These are phyloP conservation scores for Penicillium fimorum DNA, from an alignment of 495 filamentous ascomycete species.

Conservation along the genomic window DNA sequence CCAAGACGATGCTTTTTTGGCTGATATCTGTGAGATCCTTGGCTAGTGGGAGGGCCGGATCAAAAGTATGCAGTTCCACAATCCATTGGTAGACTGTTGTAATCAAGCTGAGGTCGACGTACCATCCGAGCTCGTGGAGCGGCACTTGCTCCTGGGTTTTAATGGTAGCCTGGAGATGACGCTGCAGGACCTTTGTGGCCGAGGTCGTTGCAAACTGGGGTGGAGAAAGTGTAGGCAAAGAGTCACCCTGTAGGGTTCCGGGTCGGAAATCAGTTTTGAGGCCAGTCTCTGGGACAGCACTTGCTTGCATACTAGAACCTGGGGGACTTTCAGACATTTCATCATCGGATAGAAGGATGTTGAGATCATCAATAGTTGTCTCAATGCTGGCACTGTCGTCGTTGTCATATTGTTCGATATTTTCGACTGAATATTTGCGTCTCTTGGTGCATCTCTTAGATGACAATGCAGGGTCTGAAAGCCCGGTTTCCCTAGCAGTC, in stretches of 20 bases:
- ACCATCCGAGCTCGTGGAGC: slow-evolving; percentile 79
- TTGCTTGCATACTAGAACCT: background rate
- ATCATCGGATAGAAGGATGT: slow-evolving; percentile 21
- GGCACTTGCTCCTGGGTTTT: slow-evolving; percentile 62
- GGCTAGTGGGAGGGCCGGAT: slow-evolving; percentile 64
- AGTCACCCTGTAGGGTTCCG: slow-evolving; percentile 54
- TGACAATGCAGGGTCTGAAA: background rate
- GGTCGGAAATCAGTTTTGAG: slow-evolving; percentile 64
- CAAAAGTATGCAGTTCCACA: slow-evolving; percentile 85
- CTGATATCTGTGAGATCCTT: slow-evolving; percentile 65
- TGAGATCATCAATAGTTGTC: slow-evolving; percentile 29
- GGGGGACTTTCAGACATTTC: background rate
- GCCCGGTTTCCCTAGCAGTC: background rate
- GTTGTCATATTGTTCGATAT: slow-evolving; percentile 2
- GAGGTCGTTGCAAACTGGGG: slow-evolving; percentile 67
- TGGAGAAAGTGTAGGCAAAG: slow-evolving; percentile 55
- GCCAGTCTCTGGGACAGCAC: background rate
- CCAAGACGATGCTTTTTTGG: slow-evolving; percentile 69
- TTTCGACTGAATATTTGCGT: slow-evolving; percentile 1
- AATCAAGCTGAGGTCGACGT: slow-evolving; percentile 60
- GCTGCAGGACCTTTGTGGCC: slow-evolving; percentile 62
- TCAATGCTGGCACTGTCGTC: slow-evolving; percentile 15
- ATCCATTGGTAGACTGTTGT: slow-evolving; percentile 90
- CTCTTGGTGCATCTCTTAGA: slow-evolving; percentile 15
- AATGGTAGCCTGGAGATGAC: slow-evolving; percentile 59